Evolutionary conservation across 2,329 filamentous ascomycete species (phyloP), one percentile per base, ranked within the genome.

Genomic region (Diaporthe caulivora): DNA sequence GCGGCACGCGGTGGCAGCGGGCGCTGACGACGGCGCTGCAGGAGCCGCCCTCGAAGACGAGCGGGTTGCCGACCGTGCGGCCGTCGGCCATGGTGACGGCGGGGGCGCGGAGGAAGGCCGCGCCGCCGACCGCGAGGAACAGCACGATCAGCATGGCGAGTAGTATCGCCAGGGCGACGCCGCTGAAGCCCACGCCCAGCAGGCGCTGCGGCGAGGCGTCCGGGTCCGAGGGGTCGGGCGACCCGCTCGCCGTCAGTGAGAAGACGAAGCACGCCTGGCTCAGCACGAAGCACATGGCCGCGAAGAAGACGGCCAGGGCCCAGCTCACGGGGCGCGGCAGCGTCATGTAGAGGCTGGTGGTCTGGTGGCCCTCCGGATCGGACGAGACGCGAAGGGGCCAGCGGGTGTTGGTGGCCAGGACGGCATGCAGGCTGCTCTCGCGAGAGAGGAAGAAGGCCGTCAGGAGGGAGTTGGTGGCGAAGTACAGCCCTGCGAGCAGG

Each of bases 21-120:
- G 87, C 83, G 78, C 84, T 86, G 75, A 90, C 78, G n/a, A 88
- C 87, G 11, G 87, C 87, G 74, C 86, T 87, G 80, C 87, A 89
- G 54, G 83, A 81, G 15, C 87, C 87, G 40, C 84, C 86, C 29
- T 78, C 79, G 47, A 89, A 76, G 1, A 82, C 82, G 31, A 89
- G 83, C 29, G 88, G 87, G 80, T 89, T 89, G 1, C 86, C 86
- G 21, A 80, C 78, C 24, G 80, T 80, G 13, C 78, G 76, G 54
- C 82, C 83, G 71, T 82, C 80, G 9, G 82, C 81, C 29, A 77
- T 77, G 40, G 82, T 81, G 11, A 81, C 79, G 2, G 81, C 78
- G 3, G 81, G 77, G 11, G 86, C 83, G 40, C 82, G 81, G 13
- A 84, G 82, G 62, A 85, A 75, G 17, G 85, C 86, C 18, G 88